A percentile compares a stretch with the other conserved stretches of the same genome.
Evolutionary conservation across 805 yeast genomes (phyloP).

Genomic region (Zygosaccharomyces pseudorouxii): DNA sequence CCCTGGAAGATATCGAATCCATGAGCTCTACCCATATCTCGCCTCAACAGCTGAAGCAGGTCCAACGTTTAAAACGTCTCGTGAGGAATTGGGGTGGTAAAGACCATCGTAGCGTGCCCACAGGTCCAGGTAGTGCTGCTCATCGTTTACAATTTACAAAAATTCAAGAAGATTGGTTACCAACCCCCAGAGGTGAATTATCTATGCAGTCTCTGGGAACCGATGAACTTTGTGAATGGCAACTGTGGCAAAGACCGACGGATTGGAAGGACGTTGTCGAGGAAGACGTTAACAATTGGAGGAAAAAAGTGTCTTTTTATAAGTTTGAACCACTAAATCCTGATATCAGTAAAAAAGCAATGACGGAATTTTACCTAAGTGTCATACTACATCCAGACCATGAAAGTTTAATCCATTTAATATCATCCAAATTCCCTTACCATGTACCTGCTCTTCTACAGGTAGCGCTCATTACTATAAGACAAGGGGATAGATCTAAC

Average conservation of each 20-base stretch:
- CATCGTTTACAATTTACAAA: slow-evolving; percentile 65
- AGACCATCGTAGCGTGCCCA: slow-evolving; percentile 70
- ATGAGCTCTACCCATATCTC: slow-evolving; percentile 65
- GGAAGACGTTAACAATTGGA: slow-evolving; percentile 37
- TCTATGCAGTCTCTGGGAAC: slow-evolving; percentile 50
- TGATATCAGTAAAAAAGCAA: slow-evolving; percentile 36
- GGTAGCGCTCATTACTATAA: slow-evolving; percentile 63
- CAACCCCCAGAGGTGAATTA: slow-evolving; percentile 58
- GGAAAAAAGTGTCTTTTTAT: slow-evolving; percentile 50
- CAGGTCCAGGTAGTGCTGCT: slow-evolving; percentile 45
- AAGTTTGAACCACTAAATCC: slow-evolving; percentile 41
- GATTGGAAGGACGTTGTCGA: slow-evolving; percentile 51
- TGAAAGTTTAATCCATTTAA: slow-evolving; percentile 55
- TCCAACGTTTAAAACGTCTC: slow-evolving; percentile 46
- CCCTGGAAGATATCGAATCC: slow-evolving; percentile 69
- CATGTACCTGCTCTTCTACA: slow-evolving; percentile 76
- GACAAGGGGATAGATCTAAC: slow-evolving; percentile 69
- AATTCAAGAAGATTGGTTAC: slow-evolving; percentile 77
- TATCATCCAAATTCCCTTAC: slow-evolving; percentile 59
- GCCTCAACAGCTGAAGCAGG: slow-evolving; percentile 63
- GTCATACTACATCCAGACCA: slow-evolving; percentile 75
- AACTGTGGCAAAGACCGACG: slow-evolving; percentile 35
- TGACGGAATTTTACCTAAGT: slow-evolving; percentile 54
- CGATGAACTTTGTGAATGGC: slow-evolving; percentile 39
- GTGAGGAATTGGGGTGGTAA: slow-evolving; percentile 83